Evolutionary conservation across 1,284 basidiomycete genomes (phyloP).

Genomic region (Phellinidium pouzarii): DNA sequence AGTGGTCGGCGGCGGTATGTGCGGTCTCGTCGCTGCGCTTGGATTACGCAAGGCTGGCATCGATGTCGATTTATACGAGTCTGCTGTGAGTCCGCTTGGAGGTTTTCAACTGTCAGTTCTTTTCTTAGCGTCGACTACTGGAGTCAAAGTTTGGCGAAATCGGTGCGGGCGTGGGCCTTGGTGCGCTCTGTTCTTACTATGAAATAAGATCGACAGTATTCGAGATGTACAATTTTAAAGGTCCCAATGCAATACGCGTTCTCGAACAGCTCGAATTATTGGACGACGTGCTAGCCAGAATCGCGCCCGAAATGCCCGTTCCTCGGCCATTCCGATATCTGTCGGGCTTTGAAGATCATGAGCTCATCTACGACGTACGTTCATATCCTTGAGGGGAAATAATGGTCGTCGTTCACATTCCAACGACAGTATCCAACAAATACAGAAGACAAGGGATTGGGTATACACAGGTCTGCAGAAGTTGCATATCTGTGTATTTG

Average conservation of each 20-base stretch:
- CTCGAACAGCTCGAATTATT: conserved; percentile 38
- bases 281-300: conserved; percentile 33
- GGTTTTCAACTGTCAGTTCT: background rate
- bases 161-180: conserved; percentile 48
- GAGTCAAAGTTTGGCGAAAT: conserved; percentile 43
- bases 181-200: conserved; percentile 24
- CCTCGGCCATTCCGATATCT: conserved; percentile 35
- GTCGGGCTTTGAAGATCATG: conserved; percentile 36
- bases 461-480: conserved; percentile 35
- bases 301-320: conserved; percentile 29
- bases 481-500: background rate
- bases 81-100: conserved; percentile 30
- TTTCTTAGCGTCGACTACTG: no score
- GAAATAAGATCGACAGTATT: background rate
- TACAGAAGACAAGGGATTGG: conserved; percentile 30
- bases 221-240: conserved; percentile 25
- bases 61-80: conserved; percentile 43
- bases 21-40: conserved; percentile 41
- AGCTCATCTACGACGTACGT: conserved; percentile 41
- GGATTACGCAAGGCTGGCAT: conserved; percentile 39
- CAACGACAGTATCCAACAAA: conserved; percentile 33
- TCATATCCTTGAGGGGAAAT: background rate
- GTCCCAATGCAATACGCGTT: conserved; percentile 43
- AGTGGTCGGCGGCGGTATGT: conserved; percentile 49
- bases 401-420: background rate